Evolutionary conservation across 1,139 yeast species (phyloP), one percentile per base, ranked within the genome.

Genomic region (Kazachstania sp.): DNA sequence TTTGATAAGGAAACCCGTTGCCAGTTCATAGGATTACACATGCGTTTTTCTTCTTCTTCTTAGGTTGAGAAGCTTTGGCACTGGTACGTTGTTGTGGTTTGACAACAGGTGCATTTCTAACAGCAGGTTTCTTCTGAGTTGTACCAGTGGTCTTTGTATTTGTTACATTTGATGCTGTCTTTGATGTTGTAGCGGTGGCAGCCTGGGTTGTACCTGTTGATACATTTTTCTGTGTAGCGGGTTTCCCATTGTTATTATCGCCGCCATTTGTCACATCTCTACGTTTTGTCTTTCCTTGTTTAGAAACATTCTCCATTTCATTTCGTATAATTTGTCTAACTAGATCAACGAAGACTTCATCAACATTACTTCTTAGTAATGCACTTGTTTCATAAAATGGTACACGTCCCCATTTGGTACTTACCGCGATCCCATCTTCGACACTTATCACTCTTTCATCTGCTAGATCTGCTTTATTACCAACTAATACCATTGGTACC

Each of bases 381-480:
- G 98, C 97, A 54, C 95, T 83, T 5, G 97, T 86, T 70, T 92
- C 97, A 66, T 86, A 86, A 65, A 90, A 92, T 18, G 96, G 90
- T 7, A 84, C 92, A 61, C 82, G 76, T 12, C 94, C 94, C 88
- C 96, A 86, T 46, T 78, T 78, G 56, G 83, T 83, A 44, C 95
- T 90, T 23, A 88, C 82, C 51, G 76, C 77, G 49, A 84, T 81
- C 42, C 95, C 96, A 58, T 87, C 95, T 53, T 81, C 88, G 46
- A 81, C 80, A 51, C 82, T 73, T 44, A 88, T 80, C 40, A 79
- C 86, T 52, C 97, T 75, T 56, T 85, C 92, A 42, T 77, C 79
- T 34, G 76, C 78, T 55, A 87, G 73, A 67, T 88, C 97, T 54
- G 88, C 79, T 66, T 88, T 88, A 68, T 88, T 88, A 49, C 96